These are phyloP conservation scores for Eucalyptus pumila DNA, from an alignment of 345 rosid genomes.

Conservation along the genomic window DNA sequence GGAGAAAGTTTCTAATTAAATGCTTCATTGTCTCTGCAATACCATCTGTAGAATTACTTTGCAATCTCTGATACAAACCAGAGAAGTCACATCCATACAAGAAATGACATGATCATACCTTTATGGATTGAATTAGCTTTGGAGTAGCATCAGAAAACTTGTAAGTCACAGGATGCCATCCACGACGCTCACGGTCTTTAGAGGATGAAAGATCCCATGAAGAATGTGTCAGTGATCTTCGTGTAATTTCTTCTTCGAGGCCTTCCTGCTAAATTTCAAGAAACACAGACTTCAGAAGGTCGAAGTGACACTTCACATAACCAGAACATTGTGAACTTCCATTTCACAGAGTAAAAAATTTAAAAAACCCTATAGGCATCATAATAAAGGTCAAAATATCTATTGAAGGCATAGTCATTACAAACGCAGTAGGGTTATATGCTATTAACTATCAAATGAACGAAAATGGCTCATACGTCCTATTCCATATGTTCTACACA, in stretches of 20 bases:
- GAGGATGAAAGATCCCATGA: constrained; percentile 89
- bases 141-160: constrained; percentile 92
- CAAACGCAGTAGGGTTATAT: background rate
- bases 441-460: background rate
- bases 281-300: background rate
- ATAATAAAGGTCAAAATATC: background rate
- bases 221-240: constrained; percentile 80
- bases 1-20: background rate
- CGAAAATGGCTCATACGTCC: background rate
- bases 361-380: background rate
- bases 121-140: constrained; percentile 54
- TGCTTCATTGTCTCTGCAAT: background rate
- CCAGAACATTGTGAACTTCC: background rate
- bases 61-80: background rate
- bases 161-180: constrained; percentile 95
- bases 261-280: constrained; percentile 49
- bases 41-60: background rate
- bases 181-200: constrained; percentile 74
- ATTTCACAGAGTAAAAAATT: background rate
- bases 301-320: background rate
- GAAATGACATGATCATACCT: constrained; percentile 24
- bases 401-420: background rate
- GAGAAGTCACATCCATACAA: background rate
- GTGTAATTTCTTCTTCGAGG: constrained; percentile 67
- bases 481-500: background rate